phyloP scores from a whole-genome alignment of 2,329 filamentous ascomycete species.

The Exophiala xenobiotica region DNA sequence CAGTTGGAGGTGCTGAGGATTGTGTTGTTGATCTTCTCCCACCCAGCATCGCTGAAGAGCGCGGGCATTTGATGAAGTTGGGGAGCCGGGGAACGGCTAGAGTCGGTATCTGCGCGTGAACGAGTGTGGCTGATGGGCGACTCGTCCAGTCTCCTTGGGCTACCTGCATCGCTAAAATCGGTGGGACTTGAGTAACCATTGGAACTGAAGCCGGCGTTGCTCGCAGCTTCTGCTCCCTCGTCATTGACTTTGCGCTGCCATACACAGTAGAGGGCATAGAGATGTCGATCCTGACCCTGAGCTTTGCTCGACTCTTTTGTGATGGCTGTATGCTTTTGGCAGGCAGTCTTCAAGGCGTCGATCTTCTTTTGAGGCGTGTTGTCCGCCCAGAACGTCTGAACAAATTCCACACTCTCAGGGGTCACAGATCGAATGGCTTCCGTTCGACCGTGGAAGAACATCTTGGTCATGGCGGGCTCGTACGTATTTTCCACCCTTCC shows the following conservation, averaged over 20 bases:
- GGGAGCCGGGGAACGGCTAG: constrained; percentile 38
- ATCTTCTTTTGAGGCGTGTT: constrained; percentile 80
- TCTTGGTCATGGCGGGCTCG: constrained; percentile 97
- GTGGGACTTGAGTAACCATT: constrained; percentile 65
- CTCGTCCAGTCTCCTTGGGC: constrained; percentile 31
- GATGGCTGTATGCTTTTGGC: constrained; percentile 73
- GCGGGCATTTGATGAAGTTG: constrained; percentile 60
- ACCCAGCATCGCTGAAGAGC: constrained; percentile 83
- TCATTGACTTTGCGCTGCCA: constrained; percentile 90
- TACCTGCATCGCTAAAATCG: constrained; percentile 33
- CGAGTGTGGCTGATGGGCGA: constrained; percentile 40
- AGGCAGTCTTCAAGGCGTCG: constrained; percentile 78
- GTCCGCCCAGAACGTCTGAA: constrained; percentile 93
- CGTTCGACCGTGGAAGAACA: constrained; percentile 87
- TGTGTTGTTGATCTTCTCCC: constrained; percentile 93
- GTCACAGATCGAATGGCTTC: constrained; percentile 90
- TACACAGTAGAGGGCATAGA: constrained; percentile 90
- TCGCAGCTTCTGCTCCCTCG: constrained; percentile 56
- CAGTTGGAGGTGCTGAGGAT: constrained; percentile 98
- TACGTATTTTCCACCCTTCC: constrained; percentile 93
- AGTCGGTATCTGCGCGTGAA: constrained; percentile 48
- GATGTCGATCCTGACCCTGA: constrained; percentile 84
- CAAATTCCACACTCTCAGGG: constrained; percentile 72
- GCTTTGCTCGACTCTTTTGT: constrained; percentile 87
- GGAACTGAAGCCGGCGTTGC: constrained; percentile 52